Base-by-base conservation (phyloP, 2,329 filamentous ascomycete species). In the Aspergillus hiratsukae region DNA sequence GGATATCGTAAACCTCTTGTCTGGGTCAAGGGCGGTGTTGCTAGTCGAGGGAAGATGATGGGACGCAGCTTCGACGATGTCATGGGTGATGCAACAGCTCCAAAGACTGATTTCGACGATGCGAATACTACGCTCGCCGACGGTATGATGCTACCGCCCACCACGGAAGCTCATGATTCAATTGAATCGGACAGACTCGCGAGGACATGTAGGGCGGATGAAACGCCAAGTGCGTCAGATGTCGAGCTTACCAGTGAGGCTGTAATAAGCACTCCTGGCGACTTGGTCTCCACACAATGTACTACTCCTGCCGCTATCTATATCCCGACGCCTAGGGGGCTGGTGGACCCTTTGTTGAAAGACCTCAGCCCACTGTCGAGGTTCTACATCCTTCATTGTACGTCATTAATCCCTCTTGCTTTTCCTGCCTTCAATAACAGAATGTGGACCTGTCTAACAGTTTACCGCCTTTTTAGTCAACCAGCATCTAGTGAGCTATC, bases 11-110 rank as follows among this genome's bases (percentile, higher is more conserved):
- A 75, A 56, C 73, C 73, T 19, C 59, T 76, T 53, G 69, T 75
- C 14, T 77, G 75, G 75, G 73, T 75, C 35, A 74, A 73, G 52
- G 74, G 74, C 49, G 73, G 73, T 46, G 72, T 76, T 48, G 75
- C 75, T 23, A 77, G 75, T 62, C 75, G 75, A 37, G 75, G 75
- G 23, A 76, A 75, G 66, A 76, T 81, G 79, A 80, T 81, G 76
- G 80, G 80, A n/a, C 76, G 76, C 64, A 77, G 76, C 25, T 81
- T 78, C 62, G 73, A 77, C 54, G 77, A 78, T 56, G 61, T 67
- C 43, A 66, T 61, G 57, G 23, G 45, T n/a, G 43, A 43, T 25
- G 21, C 54, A 23, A 17, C 23, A 3, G 43, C 23, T 46, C 19
- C 14, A 14, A 64, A 59, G 43, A 54, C 52, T 4, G 29, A 48